Base-by-base conservation (phyloP, 2,329 filamentous ascomycete genomes). In the Sclerotinia spermophila region DNA sequence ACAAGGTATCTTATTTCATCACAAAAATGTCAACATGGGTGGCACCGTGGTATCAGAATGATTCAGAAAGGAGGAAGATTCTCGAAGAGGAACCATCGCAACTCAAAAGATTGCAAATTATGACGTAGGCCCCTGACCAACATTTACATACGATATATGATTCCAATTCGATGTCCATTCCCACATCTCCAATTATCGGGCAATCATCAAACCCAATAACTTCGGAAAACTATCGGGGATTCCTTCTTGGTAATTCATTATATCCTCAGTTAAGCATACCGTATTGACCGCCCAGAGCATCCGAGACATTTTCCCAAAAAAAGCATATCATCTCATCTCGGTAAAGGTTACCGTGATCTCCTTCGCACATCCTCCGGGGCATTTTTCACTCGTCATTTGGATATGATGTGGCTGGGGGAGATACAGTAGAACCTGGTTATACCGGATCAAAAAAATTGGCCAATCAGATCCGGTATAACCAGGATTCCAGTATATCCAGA, bases 231-330 rank as follows among this genome's bases (percentile, higher is more conserved):
- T 42, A 24, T 17, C 38, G 15, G 58, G 44, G 30, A 19, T 30
- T 30, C 38, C 11, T 45, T 24, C 27, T 40, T 33, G 33, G 42
- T 35, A 44, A 19, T 6, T 33, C n/a, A 44, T 19, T n/a, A 45
- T 45, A n/a, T 30, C 33, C 44, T 65, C 33, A 24, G 53, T 40
- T 15, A 27, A 53, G 62, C 33, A 65, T 53, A 38, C 33, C 27
- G 44, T 11, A 51, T 64, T 48, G 7, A 64, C 21, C 48, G 44
- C n/a, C 42, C 44, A 64, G 61, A 30, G 44, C 4, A 64, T 51
- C 19, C 61, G 33, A 64, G 61, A 51, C 61, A 64, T 27, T 38
- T 27, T 64, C 24, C 61, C 61, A 48, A 64, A 51, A 64, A 64
- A 64, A 35, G 30, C 61, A 64, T 19, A 6, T 35, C 13, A 51